Base-by-base conservation (phyloP, 2,329 filamentous ascomycete species). In the Penicillium sp. region DNA sequence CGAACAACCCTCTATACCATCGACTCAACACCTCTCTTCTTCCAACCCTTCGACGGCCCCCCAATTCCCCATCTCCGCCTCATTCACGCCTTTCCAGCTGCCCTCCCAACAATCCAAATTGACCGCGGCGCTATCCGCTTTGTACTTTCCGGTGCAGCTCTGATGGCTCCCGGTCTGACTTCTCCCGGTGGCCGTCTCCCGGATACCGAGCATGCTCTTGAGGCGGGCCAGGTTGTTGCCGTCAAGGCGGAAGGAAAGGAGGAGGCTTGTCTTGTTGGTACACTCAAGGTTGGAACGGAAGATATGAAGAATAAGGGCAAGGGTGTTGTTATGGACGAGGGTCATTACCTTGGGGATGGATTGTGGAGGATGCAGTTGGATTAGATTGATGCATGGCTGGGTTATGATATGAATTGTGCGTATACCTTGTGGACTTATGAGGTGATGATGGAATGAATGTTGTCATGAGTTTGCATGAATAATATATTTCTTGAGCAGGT, bases 81-180 rank as follows among this genome's bases (percentile, higher is more conserved):
- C 55, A 80, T 98, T 25, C 92, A 98, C 73, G 78, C 83, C 53
- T 96, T 90, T 70, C 92, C 92, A 7, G 71, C 79, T 51, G 84
- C 80, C 42, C 90, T 98, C 63, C 82, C 85, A 12, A 83, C 79
- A 35, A 74, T 98, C 41, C 83, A 89, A 42, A 94, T 96, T 64
- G 92, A 98, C 66, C 80, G 92, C 33, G 92, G 92, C 45, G 92
- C 92, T 4, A 96, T 98, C 59, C 85, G 92, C 44, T 98, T 98
- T 68, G 90, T 98, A 16, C 77, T 98, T 1, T 85, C 81, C 1
- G 92, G 92, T 30, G 92, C 92, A 1, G 87, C 90, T 10, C 80
- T 98, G 47, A 98, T 98, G 92, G 90, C 88, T 1, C 92, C 92
- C 0, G 92, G 92, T 0, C 66, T 98, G 53, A 98, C 92, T 17